These are phyloP conservation scores for Phytophthora europaea DNA, from an alignment of 352 stramenopile genomes.

Conservation along the genomic window DNA sequence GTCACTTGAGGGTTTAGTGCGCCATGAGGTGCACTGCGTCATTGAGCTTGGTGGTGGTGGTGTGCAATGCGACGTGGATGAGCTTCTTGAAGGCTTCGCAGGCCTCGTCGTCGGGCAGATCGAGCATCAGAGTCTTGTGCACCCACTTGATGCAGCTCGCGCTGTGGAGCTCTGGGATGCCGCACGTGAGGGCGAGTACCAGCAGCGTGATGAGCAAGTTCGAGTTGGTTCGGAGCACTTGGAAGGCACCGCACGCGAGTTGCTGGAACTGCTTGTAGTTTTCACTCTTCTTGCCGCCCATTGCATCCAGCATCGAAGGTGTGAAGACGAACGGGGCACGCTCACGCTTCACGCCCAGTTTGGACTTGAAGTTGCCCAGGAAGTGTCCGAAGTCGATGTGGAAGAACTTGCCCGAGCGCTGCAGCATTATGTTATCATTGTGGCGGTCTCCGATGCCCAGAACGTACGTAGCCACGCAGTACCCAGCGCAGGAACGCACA, in stretches of 20 bases:
- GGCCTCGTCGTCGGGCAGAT: conserved; percentile 73
- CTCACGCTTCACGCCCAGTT: conserved; percentile 93
- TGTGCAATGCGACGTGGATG: conserved; percentile 80
- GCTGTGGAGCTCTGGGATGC: conserved; percentile 82
- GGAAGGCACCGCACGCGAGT: conserved; percentile 74
- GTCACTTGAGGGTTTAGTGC: conserved; percentile 45
- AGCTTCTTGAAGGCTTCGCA: conserved; percentile 75
- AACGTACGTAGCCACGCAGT: conserved; percentile 95
- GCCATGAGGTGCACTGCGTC: conserved; percentile 89
- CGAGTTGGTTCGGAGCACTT: conserved; percentile 75
- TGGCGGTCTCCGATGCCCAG: conserved; percentile 95
- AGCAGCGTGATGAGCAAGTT: conserved; percentile 89
- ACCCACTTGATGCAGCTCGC: conserved; percentile 84
- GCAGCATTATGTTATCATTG: conserved; percentile 97
- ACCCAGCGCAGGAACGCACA: conserved; percentile 89
- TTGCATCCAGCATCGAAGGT: conserved; percentile 86
- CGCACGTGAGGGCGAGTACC: conserved; percentile 79
- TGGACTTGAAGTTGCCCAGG: conserved; percentile 96
- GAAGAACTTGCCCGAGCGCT: conserved; percentile 94
- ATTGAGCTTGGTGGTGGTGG: conserved; percentile 86
- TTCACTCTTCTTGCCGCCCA: conserved; percentile 83
- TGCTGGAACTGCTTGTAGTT: conserved; percentile 83
- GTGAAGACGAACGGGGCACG: conserved; percentile 95
- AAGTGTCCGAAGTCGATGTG: conserved; percentile 98
- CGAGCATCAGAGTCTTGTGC: conserved; percentile 83